phyloP scores from a whole-genome alignment of 2,329 filamentous ascomycete genomes.

The Alternaria sp. region DNA sequence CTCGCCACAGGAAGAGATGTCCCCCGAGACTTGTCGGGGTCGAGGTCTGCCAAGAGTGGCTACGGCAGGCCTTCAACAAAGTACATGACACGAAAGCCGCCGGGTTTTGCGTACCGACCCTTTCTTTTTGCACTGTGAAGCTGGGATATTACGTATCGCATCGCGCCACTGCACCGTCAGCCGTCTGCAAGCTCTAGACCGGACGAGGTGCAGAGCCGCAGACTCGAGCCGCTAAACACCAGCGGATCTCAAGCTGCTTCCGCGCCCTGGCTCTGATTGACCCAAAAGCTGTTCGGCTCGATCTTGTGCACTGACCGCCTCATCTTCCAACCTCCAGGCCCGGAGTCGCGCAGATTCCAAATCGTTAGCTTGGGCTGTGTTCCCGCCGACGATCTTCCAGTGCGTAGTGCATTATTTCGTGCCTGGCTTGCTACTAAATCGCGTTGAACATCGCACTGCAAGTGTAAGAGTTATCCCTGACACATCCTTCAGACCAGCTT shows the following conservation, averaged over 20 bases:
- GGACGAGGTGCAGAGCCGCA: constrained; percentile 25
- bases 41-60: background rate
- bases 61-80: background rate
- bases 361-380: constrained; percentile 39
- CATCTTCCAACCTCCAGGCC: constrained; percentile 20
- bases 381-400: constrained; percentile 18
- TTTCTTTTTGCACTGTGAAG: constrained; percentile 11
- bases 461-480: constrained; percentile 33
- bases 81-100: constrained; percentile 1
- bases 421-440: constrained; percentile 24
- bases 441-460: constrained; percentile 33
- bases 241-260: constrained; percentile 13
- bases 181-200: constrained; percentile 22
- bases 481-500: constrained; percentile 23
- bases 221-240: constrained; percentile 16
- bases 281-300: constrained; percentile 19
- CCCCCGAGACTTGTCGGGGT: background rate
- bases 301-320: constrained; percentile 20
- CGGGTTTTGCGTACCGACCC: background rate
- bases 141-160: constrained; percentile 8
- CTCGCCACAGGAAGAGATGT: background rate
- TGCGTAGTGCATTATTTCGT: constrained; percentile 23
- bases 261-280: constrained; percentile 19
- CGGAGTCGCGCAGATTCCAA: constrained; percentile 40
- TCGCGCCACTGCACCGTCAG: constrained; percentile 8